phyloP scores from a whole-genome alignment of 495 filamentous ascomycete genomes.

The Evernia prunastri region DNA sequence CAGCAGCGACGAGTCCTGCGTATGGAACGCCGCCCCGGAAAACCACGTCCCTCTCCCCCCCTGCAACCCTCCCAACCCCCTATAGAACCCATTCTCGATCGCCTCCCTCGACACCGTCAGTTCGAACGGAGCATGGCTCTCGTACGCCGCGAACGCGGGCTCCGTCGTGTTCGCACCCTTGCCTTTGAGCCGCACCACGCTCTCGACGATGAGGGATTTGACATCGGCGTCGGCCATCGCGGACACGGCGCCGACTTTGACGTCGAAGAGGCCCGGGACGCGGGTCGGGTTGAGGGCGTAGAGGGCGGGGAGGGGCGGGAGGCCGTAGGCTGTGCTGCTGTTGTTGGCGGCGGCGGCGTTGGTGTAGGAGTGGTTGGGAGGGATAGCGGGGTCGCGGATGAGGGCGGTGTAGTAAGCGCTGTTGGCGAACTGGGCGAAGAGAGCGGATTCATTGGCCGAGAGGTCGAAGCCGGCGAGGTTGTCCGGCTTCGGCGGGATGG shows the following conservation, averaged over 20 bases:
- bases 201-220: constrained; percentile 16
- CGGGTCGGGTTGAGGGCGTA: constrained; percentile 25
- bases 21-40: constrained; percentile 42
- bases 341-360: constrained; percentile 33
- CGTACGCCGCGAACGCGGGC: constrained; percentile 28
- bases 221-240: constrained; percentile 23
- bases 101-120: constrained; percentile 31
- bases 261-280: constrained; percentile 13
- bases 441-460: constrained; percentile 27
- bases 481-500: constrained; percentile 36
- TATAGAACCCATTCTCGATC: constrained; percentile 45
- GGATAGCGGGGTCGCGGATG: constrained; percentile 38
- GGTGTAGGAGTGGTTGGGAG: constrained; percentile 22
- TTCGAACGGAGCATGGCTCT: constrained; percentile 30
- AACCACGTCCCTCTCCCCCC: constrained; percentile 47
- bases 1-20: constrained; percentile 31
- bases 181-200: constrained; percentile 20
- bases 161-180: constrained; percentile 18
- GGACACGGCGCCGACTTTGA: constrained; percentile 18
- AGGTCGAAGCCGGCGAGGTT: constrained; percentile 38
- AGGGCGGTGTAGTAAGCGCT: constrained; percentile 42
- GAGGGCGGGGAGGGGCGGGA: constrained; percentile 29
- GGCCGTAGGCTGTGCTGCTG: constrained; percentile 31
- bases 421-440: constrained; percentile 38
- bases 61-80: constrained; percentile 44